phyloP scores from a whole-genome alignment of 257 asterid species.

The Penstemon eatonii region DNA sequence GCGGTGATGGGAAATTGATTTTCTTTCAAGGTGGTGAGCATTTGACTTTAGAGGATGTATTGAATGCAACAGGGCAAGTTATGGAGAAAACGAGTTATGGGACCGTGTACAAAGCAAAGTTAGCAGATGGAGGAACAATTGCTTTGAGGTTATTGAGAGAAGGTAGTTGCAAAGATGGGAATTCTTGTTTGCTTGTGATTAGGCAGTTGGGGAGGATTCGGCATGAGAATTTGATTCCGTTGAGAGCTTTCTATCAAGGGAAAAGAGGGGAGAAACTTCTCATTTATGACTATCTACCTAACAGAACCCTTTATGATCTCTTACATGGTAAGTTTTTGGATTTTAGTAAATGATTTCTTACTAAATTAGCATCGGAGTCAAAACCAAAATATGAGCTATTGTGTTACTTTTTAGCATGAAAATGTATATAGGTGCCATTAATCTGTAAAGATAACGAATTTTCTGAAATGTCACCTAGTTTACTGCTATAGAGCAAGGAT shows the following conservation, averaged over 20 bases:
- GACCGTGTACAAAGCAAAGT: slow-evolving; percentile 89
- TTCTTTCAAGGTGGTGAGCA: slow-evolving; percentile 97
- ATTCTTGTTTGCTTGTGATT: slow-evolving; percentile 65
- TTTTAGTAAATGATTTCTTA: neutral
- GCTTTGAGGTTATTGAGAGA: slow-evolving; percentile 91
- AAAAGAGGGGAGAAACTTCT: slow-evolving; percentile 97
- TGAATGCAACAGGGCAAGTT: slow-evolving; percentile 97
- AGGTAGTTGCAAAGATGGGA: slow-evolving; percentile 77
- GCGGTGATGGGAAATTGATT: slow-evolving; percentile 83
- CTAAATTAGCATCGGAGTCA: neutral
- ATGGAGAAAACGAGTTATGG: slow-evolving; percentile 95
- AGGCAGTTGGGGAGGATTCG: slow-evolving; percentile 80
- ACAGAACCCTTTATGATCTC: slow-evolving; percentile 74
- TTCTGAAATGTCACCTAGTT: neutral
- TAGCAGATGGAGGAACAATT: slow-evolving; percentile 91
- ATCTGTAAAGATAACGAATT: slow-evolving; percentile 10
- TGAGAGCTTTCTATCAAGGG: slow-evolving; percentile 98
- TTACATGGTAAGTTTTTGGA: slow-evolving; percentile 66
- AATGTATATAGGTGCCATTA: neutral
- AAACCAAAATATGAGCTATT: neutral
- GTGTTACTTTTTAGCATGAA: neutral
- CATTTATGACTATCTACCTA: slow-evolving; percentile 77
- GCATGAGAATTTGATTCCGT: slow-evolving; percentile 85
- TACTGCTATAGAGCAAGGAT: neutral
- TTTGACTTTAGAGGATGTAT: slow-evolving; percentile 79